Evolutionary conservation across 1,284 basidiomycete species (phyloP).

Genomic region (Rhodotorula sp.): DNA sequence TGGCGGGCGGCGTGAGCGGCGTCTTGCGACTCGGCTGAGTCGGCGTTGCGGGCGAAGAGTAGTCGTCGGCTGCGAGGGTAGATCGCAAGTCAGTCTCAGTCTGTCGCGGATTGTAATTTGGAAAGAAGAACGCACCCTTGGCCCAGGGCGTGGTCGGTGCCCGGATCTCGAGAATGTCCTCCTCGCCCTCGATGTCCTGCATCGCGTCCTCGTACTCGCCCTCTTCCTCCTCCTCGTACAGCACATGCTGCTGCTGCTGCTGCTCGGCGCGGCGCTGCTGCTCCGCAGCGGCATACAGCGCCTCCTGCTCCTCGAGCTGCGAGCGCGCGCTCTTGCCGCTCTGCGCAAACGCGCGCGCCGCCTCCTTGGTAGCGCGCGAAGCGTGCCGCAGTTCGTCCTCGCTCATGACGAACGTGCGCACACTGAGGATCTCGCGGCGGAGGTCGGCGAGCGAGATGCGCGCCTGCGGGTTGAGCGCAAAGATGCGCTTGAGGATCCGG

Average conservation of each 20-base stretch:
- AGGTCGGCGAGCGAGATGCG: constrained; percentile 64
- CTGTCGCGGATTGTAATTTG: no score
- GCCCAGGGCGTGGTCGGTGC: background rate
- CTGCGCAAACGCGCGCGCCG: constrained; percentile 45
- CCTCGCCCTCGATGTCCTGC: constrained; percentile 17
- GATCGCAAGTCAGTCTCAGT: background rate
- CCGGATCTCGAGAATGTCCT: constrained; percentile 6
- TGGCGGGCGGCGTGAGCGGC: constrained; percentile 37
- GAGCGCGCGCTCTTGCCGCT: constrained; percentile 6
- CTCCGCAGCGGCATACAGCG: background rate
- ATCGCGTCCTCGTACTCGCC: constrained; percentile 19
- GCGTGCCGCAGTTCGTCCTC: constrained; percentile 58
- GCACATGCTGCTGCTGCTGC: background rate
- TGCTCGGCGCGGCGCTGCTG: background rate
- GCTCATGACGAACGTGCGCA: constrained; percentile 69
- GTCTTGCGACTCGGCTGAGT: constrained; percentile 26
- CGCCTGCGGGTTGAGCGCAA: constrained; percentile 54
- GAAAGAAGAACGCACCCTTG: constrained; percentile 10
- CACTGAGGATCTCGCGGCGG: constrained; percentile 59
- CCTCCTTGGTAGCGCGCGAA: constrained; percentile 47
- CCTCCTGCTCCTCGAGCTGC: constrained; percentile 1
- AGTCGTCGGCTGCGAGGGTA: background rate
- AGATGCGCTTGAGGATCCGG: constrained; percentile 60
- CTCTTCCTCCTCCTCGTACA: constrained; percentile 21
- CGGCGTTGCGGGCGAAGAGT: constrained; percentile 20